These are phyloP conservation scores for Hypoxylon lenormandii DNA, from an alignment of 495 filamentous ascomycete species.

Conservation along the genomic window DNA sequence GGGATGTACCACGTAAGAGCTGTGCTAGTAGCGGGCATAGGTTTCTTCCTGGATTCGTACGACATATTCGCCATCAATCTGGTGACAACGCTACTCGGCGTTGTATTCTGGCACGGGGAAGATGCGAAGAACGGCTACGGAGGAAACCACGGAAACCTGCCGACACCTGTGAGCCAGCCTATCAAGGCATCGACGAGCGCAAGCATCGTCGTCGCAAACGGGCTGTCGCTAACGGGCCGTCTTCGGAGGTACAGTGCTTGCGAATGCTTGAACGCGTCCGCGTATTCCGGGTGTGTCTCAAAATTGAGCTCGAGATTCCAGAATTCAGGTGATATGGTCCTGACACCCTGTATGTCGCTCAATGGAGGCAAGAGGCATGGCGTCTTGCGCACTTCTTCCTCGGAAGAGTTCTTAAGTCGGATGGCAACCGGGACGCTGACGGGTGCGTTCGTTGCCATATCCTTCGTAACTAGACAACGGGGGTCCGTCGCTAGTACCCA, in stretches of 20 bases:
- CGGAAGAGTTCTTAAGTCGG: conserved; percentile 55
- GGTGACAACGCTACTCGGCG: conserved; percentile 74
- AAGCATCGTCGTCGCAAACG: conserved; percentile 80
- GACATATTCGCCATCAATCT: conserved; percentile 85
- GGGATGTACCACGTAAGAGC: conserved; percentile 81
- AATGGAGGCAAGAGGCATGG: conserved; percentile 90
- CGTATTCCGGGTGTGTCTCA: conserved; percentile 69
- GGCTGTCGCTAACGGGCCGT: conserved; percentile 74
- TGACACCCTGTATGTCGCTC: conserved; percentile 71
- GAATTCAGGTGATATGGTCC: conserved; percentile 76
- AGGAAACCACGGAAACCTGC: conserved; percentile 64
- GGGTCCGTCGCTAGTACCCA: conserved; percentile 95
- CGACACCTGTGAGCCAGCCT: conserved; percentile 70
- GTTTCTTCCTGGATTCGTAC: conserved; percentile 83
- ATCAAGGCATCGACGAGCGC: conserved; percentile 80
- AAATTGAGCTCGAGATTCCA: conserved; percentile 90
- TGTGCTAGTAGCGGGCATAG: conserved; percentile 77
- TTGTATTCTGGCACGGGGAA: conserved; percentile 74
- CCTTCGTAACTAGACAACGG: conserved; percentile 85
- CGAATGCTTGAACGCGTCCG: conserved; percentile 76
- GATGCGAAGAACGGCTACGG: conserved; percentile 52
- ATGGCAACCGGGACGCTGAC: conserved; percentile 75
- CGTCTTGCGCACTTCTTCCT: conserved; percentile 62
- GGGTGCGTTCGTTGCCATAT: conserved; percentile 82
- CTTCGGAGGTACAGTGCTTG: conserved; percentile 85